Evolutionary conservation across 176 grass and related monocot species (phyloP).

Genomic region (Aechmea fasciata): DNA sequence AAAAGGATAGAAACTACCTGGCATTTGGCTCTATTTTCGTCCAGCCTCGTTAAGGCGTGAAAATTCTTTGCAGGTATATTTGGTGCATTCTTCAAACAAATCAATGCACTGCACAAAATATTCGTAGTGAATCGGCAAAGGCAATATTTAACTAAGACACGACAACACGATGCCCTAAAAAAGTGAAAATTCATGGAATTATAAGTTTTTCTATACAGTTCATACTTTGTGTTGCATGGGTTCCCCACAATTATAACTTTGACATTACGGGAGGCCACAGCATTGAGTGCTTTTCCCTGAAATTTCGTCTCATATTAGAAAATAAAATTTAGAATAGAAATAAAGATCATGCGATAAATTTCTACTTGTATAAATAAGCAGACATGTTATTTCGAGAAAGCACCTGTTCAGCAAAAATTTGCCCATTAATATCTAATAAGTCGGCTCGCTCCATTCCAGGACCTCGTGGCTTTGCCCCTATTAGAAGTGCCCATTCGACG

Average conservation of each 20-base stretch:
- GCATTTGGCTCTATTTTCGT: conserved; percentile 99
- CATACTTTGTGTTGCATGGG: conserved; percentile 96
- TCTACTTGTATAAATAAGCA: not conserved
- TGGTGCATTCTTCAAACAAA: conserved; percentile 94
- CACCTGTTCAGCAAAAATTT: conserved; percentile 92
- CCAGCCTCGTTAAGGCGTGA: conserved; percentile 80
- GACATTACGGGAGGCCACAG: conserved; percentile 73
- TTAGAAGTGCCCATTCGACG: conserved; percentile 87
- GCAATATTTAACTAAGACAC: not conserved
- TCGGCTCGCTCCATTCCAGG: conserved; percentile 89
- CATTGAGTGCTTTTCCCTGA: conserved; percentile 95
- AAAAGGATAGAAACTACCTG: conserved; percentile 39
- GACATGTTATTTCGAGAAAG: not conserved
- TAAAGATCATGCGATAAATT: no score
- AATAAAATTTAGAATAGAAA: no score
- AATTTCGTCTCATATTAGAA: not conserved
- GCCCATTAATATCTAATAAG: conserved; percentile 85
- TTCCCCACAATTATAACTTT: conserved; percentile 91
- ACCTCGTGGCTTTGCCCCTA: conserved; percentile 91
- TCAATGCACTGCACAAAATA: conserved; percentile 58
- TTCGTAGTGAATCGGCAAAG: conserved; percentile 9
- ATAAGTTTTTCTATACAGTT: no score
- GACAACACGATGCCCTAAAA: no score
- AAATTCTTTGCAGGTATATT: conserved; percentile 81
- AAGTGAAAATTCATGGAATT: no score